A percentile compares a stretch with the other conserved stretches of the same genome.
Evolutionary conservation across 305 asterid genomes (phyloP).

Genomic region (Andrographis paniculata): DNA sequence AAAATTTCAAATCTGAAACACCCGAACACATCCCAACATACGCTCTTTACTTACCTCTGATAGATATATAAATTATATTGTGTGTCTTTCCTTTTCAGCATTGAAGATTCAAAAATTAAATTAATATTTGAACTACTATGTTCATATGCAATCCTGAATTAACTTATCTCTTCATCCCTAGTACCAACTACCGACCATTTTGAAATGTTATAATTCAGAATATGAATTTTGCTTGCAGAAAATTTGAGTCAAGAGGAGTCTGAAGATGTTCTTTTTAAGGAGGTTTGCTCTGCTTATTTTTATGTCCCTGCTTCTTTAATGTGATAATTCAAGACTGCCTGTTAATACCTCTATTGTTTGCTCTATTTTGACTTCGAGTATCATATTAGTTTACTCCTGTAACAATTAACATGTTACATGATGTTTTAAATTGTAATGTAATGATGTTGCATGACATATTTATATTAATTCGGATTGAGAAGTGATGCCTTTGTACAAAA

Average conservation of each 20-base stretch:
- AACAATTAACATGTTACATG: too few relatives aligned
- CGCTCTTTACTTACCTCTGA: neutral
- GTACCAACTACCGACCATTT: too few relatives aligned
- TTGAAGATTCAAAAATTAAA: neutral
- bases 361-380: too few relatives aligned
- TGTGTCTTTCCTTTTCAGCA: neutral
- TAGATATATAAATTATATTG: neutral
- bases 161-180: neutral
- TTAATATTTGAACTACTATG: neutral
- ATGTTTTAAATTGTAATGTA: too few relatives aligned
- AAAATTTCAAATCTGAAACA: neutral
- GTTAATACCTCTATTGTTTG: constrained; percentile 6
- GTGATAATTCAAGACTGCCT: constrained; percentile 5
- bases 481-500: too few relatives aligned
- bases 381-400: too few relatives aligned
- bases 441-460: too few relatives aligned
- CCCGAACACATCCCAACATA: neutral
- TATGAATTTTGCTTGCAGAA: constrained; percentile 49
- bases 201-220: constrained; percentile 14
- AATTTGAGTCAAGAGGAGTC: constrained; percentile 74
- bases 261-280: constrained; percentile 90
- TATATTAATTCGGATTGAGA: too few relatives aligned
- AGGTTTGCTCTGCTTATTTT: constrained; percentile 40
- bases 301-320: constrained; percentile 12
- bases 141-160: neutral